Conservation (phyloP, 768 basidiomycete species). For the Phlegmacium glaucopus region DNA sequence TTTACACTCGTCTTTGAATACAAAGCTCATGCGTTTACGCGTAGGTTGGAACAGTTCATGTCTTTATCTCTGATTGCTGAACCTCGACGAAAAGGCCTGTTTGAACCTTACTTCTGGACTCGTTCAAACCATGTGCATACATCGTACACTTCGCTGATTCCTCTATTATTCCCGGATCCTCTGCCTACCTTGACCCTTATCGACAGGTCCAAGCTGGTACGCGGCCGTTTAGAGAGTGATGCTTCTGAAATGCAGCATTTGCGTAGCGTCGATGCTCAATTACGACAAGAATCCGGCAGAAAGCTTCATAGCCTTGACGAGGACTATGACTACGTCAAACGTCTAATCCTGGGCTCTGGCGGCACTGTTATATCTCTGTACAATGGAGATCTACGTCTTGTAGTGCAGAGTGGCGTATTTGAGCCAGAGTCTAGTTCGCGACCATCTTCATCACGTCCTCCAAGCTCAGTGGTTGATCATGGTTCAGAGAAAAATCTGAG, state of each 20-base stretch:
- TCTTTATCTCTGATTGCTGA: slow-evolving; percentile 74
- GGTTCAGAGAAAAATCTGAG: slow-evolving; percentile 40
- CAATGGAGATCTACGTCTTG: slow-evolving; percentile 69
- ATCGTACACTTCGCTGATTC: slow-evolving; percentile 59
- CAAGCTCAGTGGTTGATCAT: slow-evolving; percentile 54
- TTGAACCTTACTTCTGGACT: slow-evolving; percentile 77
- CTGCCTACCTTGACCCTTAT: slow-evolving; percentile 65
- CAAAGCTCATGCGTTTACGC: no score
- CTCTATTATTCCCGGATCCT: slow-evolving; percentile 74
- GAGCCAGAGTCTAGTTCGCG: slow-evolving; percentile 47
- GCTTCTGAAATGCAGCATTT: slow-evolving; percentile 57
- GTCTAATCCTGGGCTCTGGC: slow-evolving; percentile 44
- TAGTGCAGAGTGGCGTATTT: slow-evolving; percentile 54
- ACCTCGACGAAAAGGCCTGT: slow-evolving; percentile 67
- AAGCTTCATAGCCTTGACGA: slow-evolving; percentile 28
- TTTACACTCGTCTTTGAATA: not conserved
- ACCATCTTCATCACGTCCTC: slow-evolving; percentile 68
- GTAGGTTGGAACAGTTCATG: slow-evolving; percentile 77
- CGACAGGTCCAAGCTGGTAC: slow-evolving; percentile 60
- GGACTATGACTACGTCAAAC: slow-evolving; percentile 29
- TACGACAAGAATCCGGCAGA: slow-evolving; percentile 34
- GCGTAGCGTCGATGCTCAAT: slow-evolving; percentile 47
- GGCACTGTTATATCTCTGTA: slow-evolving; percentile 73
- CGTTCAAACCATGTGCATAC: slow-evolving; percentile 33
- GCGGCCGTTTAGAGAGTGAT: slow-evolving; percentile 70